These are phyloP conservation scores for Phytophthora quininea DNA, from an alignment of 352 stramenopile genomes.

Conservation along the genomic window DNA sequence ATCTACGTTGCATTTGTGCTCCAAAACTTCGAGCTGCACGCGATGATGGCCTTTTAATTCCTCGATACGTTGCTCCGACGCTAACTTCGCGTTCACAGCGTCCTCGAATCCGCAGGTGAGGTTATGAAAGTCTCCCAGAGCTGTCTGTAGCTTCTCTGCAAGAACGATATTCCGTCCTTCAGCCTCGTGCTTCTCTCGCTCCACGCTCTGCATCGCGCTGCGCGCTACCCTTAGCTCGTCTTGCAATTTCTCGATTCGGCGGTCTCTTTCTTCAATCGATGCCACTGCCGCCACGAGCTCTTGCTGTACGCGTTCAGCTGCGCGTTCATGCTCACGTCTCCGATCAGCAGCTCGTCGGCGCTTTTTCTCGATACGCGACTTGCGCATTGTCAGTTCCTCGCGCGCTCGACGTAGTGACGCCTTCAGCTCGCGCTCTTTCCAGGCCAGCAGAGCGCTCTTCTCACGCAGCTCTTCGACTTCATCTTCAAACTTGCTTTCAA, in stretches of 20 bases:
- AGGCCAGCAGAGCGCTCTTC: constrained; percentile 67
- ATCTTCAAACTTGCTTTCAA: constrained; percentile 83
- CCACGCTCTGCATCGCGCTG: constrained; percentile 23
- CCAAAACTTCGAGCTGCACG: constrained; percentile 61
- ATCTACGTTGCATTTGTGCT: constrained; percentile 67
- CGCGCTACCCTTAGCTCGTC: constrained; percentile 31
- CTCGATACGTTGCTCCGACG: constrained; percentile 57
- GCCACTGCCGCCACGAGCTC: constrained; percentile 35
- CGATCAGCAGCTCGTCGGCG: constrained; percentile 65
- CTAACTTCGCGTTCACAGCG: constrained; percentile 49
- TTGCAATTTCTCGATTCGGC: constrained; percentile 18
- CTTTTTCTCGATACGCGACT: constrained; percentile 77
- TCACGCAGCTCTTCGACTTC: constrained; percentile 78
- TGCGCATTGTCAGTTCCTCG: constrained; percentile 72
- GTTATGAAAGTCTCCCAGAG: constrained; percentile 70
- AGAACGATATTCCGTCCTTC: constrained; percentile 58
- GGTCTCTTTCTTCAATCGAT: constrained; percentile 24
- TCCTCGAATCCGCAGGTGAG: constrained; percentile 69
- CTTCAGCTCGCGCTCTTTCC: constrained; percentile 80
- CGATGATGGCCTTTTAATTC: constrained; percentile 49
- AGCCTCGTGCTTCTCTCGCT: constrained; percentile 45
- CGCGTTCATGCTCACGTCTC: constrained; percentile 59
- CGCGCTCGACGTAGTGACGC: constrained; percentile 57
- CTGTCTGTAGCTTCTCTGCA: constrained; percentile 65
- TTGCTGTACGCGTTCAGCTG: constrained; percentile 47